These are phyloP conservation scores for Colletotrichum liriopes DNA, from an alignment of 2,329 filamentous ascomycete species.

Conservation along the genomic window DNA sequence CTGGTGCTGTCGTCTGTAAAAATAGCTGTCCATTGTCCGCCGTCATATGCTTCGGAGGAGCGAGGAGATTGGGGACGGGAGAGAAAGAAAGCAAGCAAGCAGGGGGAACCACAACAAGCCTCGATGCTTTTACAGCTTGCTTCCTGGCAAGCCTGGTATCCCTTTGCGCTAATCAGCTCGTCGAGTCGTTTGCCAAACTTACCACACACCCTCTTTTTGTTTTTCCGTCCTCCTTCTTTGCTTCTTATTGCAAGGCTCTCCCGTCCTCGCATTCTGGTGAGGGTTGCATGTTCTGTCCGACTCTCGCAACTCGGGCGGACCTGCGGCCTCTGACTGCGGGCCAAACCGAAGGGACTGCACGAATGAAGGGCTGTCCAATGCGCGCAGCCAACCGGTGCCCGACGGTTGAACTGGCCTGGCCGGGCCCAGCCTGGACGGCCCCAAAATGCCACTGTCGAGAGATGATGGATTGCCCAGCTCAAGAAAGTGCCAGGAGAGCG, in stretches of 20 bases:
- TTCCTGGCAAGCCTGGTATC: background rate
- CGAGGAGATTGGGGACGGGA: background rate
- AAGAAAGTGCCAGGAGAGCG: constrained; percentile 23
- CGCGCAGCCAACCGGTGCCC: constrained; percentile 12
- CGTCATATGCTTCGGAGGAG: background rate
- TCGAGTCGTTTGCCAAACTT: constrained; percentile 22
- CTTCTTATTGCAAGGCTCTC: constrained; percentile 38
- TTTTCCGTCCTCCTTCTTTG: constrained; percentile 18
- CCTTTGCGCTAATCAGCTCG: constrained; percentile 7
- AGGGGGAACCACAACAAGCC: background rate
- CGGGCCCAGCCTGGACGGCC: constrained; percentile 30
- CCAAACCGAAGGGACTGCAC: constrained; percentile 24
- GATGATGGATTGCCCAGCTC: constrained; percentile 10
- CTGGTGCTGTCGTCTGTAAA: constrained; percentile 17
- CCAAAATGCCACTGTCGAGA: constrained; percentile 9
- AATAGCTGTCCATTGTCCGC: constrained; percentile 18
- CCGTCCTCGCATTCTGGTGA: constrained; percentile 27
- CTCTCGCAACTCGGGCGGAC: constrained; percentile 15
- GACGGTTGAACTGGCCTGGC: constrained; percentile 4
- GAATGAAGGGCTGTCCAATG: constrained; percentile 21
- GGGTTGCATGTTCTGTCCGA: constrained; percentile 15
- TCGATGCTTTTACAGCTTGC: constrained; percentile 19
- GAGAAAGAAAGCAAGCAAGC: background rate
- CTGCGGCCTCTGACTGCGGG: constrained; percentile 15
- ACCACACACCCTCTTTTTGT: constrained; percentile 4